Evolutionary conservation across 805 yeast genomes (phyloP), one percentile per base, ranked within the genome.

Genomic region (Candida nemodendra): DNA sequence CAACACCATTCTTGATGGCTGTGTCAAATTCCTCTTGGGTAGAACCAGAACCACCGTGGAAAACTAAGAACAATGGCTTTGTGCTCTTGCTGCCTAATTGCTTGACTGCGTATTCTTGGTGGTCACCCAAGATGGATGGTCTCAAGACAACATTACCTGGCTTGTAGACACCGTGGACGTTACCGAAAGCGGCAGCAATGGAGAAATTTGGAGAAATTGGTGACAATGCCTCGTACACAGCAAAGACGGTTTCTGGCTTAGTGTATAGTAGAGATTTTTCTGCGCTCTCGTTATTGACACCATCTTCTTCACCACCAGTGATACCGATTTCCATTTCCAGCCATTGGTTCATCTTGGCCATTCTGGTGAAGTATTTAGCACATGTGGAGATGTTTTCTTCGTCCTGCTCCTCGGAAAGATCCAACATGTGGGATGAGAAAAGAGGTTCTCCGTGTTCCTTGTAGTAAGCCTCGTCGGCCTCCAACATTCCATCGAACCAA

Each of bases 251-350:
- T 74, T 86, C 96, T 59, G 99, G 88, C 58, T 81, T 79, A 57
- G 99, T 93, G 85, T 91, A 93, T 60, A 93, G 76, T 50, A 84
- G 67, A 49, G 85, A 89, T 73, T 84, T 84, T 64, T 79, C 79
- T 53, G 87, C 96, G 68, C 80, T 77, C 72, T 91, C 95, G 81
- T 93, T 93, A 84, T 93, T 93, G 62, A 93, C 99, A 82, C 99
- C 99, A 66, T 93, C 99, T 76, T 93, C 99, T 78, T 93, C 99
- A 83, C 99, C 99, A 75, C 99, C 99, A 68, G 99, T 93, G 81
- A 93, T 93, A 81, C 99, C 99, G 66, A 93, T 93, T 79, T 93
- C 99, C 99, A 93, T 93, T 80, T 93, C 99, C 66, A 93, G 81
- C 93, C 93, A 93, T 77, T 91, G 98, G 74, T 79, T 76, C 80